Evolutionary conservation across 2,329 filamentous ascomycete species (phyloP), one percentile per base, ranked within the genome.

Genomic region (Pseudogymnoascus destructans): DNA sequence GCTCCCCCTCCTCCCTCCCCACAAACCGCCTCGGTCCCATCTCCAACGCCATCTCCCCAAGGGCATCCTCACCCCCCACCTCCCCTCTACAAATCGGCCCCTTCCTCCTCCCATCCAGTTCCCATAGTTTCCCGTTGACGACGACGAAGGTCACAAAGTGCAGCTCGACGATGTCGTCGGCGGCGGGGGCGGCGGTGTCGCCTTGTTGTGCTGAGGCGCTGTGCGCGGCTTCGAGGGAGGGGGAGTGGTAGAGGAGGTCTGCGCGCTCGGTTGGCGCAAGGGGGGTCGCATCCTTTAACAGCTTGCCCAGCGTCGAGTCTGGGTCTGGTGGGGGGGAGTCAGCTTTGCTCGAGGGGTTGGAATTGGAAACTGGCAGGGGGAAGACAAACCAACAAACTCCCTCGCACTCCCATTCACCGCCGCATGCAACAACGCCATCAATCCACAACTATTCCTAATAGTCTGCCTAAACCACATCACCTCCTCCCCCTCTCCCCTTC

Each of bases 81-180:
- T 59, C 77, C 67, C 56, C 79, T 58, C 84, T 73, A 62, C 83
- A 75, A 57, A 87, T 67, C 1, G 84, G 84, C 0, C 85, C 85
- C 66, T 82, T 87, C 59, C 85, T 73, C 60, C 81, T 69, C 9
- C 85, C 85, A 70, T 88, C 85, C 69, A 89, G 70, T 69, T 88
- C 85, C 80, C 83, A 88, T 55, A 88, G 68, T 46, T 73, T 79
- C 58, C 85, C 85, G 69, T 87, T 82, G 30, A 76, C 76, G 75
- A 91, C 93, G 57, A 93, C 87, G 71, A 97, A 98, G 68, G 89
- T 93, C 46, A 97, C 92, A 70, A 95, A 97, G 74, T 98, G 93
- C 65, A 96, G 76, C 68, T 97, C 93, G 13, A 95, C 79, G 64
- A 85, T 80, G 66, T 88, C 87, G 83, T 61, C 79, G 5, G 90